These are phyloP conservation scores for Jamesozyma gamospora DNA, from an alignment of 805 yeast genomes.

Conservation along the genomic window DNA sequence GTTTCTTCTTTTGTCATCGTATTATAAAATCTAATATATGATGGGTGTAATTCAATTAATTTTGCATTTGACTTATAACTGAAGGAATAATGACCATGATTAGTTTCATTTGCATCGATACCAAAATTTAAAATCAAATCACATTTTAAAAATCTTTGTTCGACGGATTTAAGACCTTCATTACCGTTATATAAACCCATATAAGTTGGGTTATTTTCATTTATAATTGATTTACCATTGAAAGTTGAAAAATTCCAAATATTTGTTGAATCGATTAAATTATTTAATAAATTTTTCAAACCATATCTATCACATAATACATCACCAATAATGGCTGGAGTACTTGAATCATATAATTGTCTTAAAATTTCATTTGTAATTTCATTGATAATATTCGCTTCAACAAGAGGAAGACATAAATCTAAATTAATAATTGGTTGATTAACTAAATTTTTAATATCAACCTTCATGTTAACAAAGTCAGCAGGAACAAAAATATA, in stretches of 20 bases:
- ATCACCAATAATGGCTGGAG: slow-evolving; percentile 66
- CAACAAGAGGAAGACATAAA: slow-evolving; percentile 7
- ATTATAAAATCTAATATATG: slow-evolving; percentile 40
- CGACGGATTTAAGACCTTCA: slow-evolving; percentile 40
- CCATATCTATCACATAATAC: slow-evolving; percentile 55
- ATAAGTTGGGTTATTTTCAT: slow-evolving; percentile 57
- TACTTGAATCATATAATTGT: slow-evolving; percentile 40
- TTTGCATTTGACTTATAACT: slow-evolving; percentile 34
- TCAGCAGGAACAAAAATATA: slow-evolving; percentile 72
- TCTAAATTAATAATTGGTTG: slow-evolving; percentile 11
- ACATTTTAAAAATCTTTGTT: slow-evolving; percentile 39
- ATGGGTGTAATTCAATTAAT: slow-evolving; percentile 43
- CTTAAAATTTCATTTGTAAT: slow-evolving; percentile 38
- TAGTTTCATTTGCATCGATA: slow-evolving; percentile 53
- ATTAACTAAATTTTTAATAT: slow-evolving; percentile 10
- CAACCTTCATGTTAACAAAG: slow-evolving; percentile 36
- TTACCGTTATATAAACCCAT: slow-evolving; percentile 67
- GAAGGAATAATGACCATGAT: slow-evolving; percentile 55
- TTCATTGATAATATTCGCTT: slow-evolving; percentile 10
- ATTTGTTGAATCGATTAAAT: slow-evolving; percentile 35
- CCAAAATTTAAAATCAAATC: slow-evolving; percentile 72
- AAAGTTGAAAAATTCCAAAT: slow-evolving; percentile 51
- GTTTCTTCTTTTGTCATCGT: slow-evolving; percentile 12
- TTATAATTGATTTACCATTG: slow-evolving; percentile 63
- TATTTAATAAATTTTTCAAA: slow-evolving; percentile 35